Evolutionary conservation across 345 rosid genomes (phyloP), one percentile per base, ranked within the genome.

Genomic region (Citrus sp.): DNA sequence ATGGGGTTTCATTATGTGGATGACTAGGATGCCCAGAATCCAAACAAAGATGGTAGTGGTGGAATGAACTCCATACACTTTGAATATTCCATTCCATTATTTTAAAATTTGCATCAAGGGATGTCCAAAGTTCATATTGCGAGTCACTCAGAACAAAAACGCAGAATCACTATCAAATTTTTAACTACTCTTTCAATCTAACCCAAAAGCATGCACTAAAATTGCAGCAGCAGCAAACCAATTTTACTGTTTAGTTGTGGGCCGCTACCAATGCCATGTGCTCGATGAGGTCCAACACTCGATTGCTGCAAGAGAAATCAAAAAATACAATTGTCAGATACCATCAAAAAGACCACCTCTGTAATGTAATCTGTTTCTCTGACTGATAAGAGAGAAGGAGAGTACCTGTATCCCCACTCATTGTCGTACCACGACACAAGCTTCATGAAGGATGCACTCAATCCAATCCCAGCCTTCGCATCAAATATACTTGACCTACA

Each of bases 321-420:
- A 73, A 77, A 56, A 61, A 25, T 35, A 64, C 9, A 25, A 51
- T 40, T 35, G 6, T 75, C 66, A 76, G 56, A 65, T 64, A 70
- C 16, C 9, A 6, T 34, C n/a, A 54, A 63, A 55, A 46, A 22
- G 30, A 28, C 42, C 37, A 8, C 4, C 9, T 16, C 0, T 10
- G 18, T 54, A 18, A 32, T 7, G 64, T 14, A 16, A 55, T 27
- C 30, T 25, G 35, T 30, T n/a, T 22, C 22, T 9, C 40, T 35
- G 42, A 63, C 32, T 25, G 19, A 34, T 67, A 40, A 18, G 58
- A 70, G 61, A 21, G 40, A 49, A 38, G 58, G 55, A 75, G 72
- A 56, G 10, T 90, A 96, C 99, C 98, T 97, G 92, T 97, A 97
- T 74, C 99, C 99, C 99, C 99, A 97, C 78, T 97, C 99, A 5